Percentiles rank a stretch among this genome's conserved stretches.
These are phyloP conservation scores for Peronospora farinosa DNA, from an alignment of 352 stramenopile genomes.

Conservation along the genomic window DNA sequence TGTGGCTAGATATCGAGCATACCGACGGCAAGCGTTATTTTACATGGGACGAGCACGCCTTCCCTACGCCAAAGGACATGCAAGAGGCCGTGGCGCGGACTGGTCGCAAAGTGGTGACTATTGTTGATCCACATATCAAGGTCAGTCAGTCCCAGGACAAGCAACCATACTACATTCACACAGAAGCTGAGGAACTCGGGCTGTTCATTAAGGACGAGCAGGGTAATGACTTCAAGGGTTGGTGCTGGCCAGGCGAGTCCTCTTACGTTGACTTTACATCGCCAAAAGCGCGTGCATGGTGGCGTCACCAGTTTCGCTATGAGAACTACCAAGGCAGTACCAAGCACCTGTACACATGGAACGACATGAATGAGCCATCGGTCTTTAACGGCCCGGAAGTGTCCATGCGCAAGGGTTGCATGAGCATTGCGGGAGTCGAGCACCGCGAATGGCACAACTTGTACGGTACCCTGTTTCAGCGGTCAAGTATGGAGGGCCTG, in stretches of 20 bases:
- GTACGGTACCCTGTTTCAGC: slow-evolving; percentile 98
- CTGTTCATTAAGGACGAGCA: slow-evolving; percentile 96
- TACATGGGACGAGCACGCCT: slow-evolving; percentile 95
- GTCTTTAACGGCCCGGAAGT: slow-evolving; percentile 99
- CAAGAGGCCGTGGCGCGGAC: slow-evolving; percentile 86
- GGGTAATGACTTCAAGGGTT: slow-evolving; percentile 96
- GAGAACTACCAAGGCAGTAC: slow-evolving; percentile 92
- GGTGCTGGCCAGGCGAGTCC: slow-evolving; percentile 98
- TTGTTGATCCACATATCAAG: slow-evolving; percentile 99
- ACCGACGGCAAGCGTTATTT: slow-evolving; percentile 97
- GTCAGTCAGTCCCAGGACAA: slow-evolving; percentile 76
- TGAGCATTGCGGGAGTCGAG: slow-evolving; percentile 91
- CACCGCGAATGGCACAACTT: slow-evolving; percentile 99
- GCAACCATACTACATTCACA: slow-evolving; percentile 87
- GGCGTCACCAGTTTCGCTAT: slow-evolving; percentile 93
- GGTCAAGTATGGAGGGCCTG: slow-evolving; percentile 92
- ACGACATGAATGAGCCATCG: slow-evolving; percentile 99
- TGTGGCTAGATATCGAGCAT: slow-evolving; percentile 99
- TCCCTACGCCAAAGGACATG: slow-evolving; percentile 94
- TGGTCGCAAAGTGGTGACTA: slow-evolving; percentile 97
- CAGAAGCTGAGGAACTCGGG: slow-evolving; percentile 72
- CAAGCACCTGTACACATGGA: slow-evolving; percentile 95
- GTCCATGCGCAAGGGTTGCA: slow-evolving; percentile 94
- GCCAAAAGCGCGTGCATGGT: slow-evolving; percentile 91
- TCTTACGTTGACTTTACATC: slow-evolving; percentile 98